Percentiles rank a stretch among this genome's conserved stretches.
phyloP scores from a whole-genome alignment of 257 asterid genomes.

The Phtheirospermum japonicum region DNA sequence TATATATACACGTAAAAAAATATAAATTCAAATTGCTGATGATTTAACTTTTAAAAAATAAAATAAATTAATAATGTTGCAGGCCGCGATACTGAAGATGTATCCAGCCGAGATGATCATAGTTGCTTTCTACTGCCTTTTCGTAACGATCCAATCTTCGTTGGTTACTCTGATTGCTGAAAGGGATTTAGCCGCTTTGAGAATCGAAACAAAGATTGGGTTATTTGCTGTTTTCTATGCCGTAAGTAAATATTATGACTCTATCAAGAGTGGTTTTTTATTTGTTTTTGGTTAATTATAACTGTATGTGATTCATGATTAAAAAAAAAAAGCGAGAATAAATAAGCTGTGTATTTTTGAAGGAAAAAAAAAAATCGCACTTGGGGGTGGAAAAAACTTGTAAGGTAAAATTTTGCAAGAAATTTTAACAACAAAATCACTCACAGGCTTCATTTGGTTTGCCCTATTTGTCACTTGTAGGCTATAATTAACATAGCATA shows the following conservation, averaged over 20 bases:
- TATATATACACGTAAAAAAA: background rate
- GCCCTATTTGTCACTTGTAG: constrained; percentile 22
- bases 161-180: constrained; percentile 45
- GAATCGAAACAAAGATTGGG: constrained; percentile 40
- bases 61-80: too few relatives aligned
- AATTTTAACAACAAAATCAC: background rate
- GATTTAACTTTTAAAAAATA: too few relatives aligned
- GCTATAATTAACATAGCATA: constrained; percentile 46
- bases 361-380: background rate
- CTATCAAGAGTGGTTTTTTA: too few relatives aligned
- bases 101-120: constrained; percentile 52
- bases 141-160: constrained; percentile 46
- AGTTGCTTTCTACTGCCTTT: constrained; percentile 42
- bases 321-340: too few relatives aligned
- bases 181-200: constrained; percentile 45
- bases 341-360: too few relatives aligned
- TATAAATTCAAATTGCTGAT: background rate
- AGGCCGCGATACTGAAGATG: constrained; percentile 53
- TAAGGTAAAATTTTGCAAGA: background rate
- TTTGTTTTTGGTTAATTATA: background rate
- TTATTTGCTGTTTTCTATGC: constrained; percentile 41
- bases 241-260: constrained; percentile 34
- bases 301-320: too few relatives aligned
- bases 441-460: background rate
- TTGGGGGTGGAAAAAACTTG: too few relatives aligned